Base-by-base conservation (phyloP, 768 basidiomycete genomes). In the Lactifluus subvellereus region DNA sequence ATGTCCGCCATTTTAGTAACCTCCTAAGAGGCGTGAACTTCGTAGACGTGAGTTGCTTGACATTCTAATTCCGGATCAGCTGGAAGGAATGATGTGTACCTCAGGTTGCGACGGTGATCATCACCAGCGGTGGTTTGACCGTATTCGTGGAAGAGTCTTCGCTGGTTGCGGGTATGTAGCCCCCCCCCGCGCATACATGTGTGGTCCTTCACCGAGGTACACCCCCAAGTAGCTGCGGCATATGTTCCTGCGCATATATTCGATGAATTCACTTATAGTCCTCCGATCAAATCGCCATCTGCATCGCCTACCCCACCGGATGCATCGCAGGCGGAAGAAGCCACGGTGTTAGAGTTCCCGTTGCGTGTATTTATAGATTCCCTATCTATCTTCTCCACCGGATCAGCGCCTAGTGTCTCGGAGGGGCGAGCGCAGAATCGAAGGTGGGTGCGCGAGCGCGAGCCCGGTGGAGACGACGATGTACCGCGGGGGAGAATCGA, bases 331-430 rank as follows among this genome's bases (percentile, higher is more conserved):
- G 27, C 67, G 16, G 73, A 70, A 16, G 69, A 61, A 27, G 66
- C 72, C 37, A 75, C 76, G 2, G 80, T 84, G 0, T 89, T 98
- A 69, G 92, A 95, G 72, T 81, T 99, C 60, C 88, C 89, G 2
- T 82, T 99, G 43, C 82, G 84, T 71, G 87, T 86, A 3, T 76
- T 98, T 55, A 82, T 97, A 64, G 94, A 97, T 66, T 94, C 91
- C 69, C 78, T 99, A 37, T 95, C 96, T 69, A 87, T 98, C 59
- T 98, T 95, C 69, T 95, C 96, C 33, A 90, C 93, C 11, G 91
- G 1, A 73, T 74, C 5, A 73, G 78, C 43, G 70, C 74, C 37
- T 69, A 57, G 65, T 67, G 55, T 48, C 20, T 51, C 57, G 27
- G 67, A 62, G 71, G n/a, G 69, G 57, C 53, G 69, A 66, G 9